A percentile compares a stretch with the other conserved stretches of the same genome.
phyloP scores from a whole-genome alignment of 1,284 basidiomycete genomes.

The Fomes fomentarius region DNA sequence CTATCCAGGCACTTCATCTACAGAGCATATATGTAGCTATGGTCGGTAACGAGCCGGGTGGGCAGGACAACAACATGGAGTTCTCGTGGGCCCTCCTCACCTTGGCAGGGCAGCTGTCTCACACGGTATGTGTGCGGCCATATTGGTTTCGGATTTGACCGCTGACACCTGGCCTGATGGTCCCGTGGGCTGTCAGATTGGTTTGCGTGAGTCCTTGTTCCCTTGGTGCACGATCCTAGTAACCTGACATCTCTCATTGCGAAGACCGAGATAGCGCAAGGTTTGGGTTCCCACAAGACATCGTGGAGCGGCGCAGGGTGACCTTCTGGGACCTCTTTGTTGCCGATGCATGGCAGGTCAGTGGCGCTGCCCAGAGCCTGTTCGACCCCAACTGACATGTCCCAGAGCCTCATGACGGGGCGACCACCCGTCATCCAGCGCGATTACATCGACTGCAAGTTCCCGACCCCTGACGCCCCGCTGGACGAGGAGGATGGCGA shows the following conservation, averaged over 20 bases:
- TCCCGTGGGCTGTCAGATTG: constrained; percentile 33
- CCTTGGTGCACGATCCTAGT: neutral
- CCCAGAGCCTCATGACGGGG: constrained; percentile 45
- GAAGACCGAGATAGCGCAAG: constrained; percentile 47
- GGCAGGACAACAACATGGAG: constrained; percentile 44
- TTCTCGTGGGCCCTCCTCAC: constrained; percentile 39
- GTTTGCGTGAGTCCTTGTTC: constrained; percentile 31
- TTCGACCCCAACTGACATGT: constrained; percentile 45
- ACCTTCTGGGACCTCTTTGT: constrained; percentile 50
- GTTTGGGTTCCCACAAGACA: constrained; percentile 40
- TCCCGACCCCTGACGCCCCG: constrained; percentile 29
- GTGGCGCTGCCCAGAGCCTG: constrained; percentile 8
- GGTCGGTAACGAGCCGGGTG: constrained; percentile 56
- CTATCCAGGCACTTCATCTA: constrained; percentile 56
- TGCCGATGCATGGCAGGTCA: constrained; percentile 37
- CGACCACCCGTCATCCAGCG: constrained; percentile 36
- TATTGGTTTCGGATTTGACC: neutral
- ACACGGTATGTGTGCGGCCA: constrained; percentile 34
- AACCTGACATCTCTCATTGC: neutral
- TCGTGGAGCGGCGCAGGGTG: constrained; percentile 42
- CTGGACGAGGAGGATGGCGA: constrained; percentile 31
- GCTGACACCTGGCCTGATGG: neutral
- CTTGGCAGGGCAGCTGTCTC: constrained; percentile 37
- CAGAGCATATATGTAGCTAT: constrained; percentile 58
- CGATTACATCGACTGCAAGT: constrained; percentile 36